These are phyloP conservation scores for Claviceps africana DNA, from an alignment of 2,329 filamentous ascomycete species.

Conservation along the genomic window DNA sequence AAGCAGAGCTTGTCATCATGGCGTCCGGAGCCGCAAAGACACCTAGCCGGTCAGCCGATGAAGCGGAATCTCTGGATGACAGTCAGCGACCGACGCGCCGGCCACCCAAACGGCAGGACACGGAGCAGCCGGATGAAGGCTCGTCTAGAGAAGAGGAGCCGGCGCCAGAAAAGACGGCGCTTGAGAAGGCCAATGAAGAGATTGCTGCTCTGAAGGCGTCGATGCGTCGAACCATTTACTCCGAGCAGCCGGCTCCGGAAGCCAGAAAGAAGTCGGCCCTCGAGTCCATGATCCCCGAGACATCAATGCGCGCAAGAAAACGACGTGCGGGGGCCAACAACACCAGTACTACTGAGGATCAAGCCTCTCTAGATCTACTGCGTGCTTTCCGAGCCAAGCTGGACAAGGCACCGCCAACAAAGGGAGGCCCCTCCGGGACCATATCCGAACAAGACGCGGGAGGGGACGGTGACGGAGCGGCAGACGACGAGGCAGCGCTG, in stretches of 20 bases:
- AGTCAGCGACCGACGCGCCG: background rate
- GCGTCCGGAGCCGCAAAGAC: slow-evolving; percentile 7
- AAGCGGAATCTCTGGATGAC: background rate
- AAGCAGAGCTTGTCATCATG: slow-evolving; percentile 10
- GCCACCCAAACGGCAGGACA: background rate
- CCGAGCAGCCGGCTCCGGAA: slow-evolving; percentile 33
- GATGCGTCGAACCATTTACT: slow-evolving; percentile 53
- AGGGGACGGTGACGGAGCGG: slow-evolving; percentile 5
- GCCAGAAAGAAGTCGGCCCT: slow-evolving; percentile 49
- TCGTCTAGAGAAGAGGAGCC: slow-evolving; percentile 16
- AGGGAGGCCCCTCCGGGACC: slow-evolving; percentile 24
- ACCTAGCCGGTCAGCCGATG: background rate
- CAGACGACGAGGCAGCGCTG: slow-evolving; percentile 53
- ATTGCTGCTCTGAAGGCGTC: slow-evolving; percentile 70
- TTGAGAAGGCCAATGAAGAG: slow-evolving; percentile 64
- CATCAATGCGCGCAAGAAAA: slow-evolving; percentile 57
- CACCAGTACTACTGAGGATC: slow-evolving; percentile 40
- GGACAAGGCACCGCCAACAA: slow-evolving; percentile 36
- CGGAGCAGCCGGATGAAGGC: slow-evolving; percentile 10
- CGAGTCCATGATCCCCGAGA: slow-evolving; percentile 61
- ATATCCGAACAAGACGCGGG: slow-evolving; percentile 21
- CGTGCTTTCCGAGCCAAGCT: slow-evolving; percentile 70
- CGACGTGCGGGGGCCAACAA: slow-evolving; percentile 44
- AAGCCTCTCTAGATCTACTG: slow-evolving; percentile 54
- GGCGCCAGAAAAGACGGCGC: slow-evolving; percentile 29